These are phyloP conservation scores for Ascobolus immersus DNA, from an alignment of 495 filamentous ascomycete genomes.

Conservation along the genomic window DNA sequence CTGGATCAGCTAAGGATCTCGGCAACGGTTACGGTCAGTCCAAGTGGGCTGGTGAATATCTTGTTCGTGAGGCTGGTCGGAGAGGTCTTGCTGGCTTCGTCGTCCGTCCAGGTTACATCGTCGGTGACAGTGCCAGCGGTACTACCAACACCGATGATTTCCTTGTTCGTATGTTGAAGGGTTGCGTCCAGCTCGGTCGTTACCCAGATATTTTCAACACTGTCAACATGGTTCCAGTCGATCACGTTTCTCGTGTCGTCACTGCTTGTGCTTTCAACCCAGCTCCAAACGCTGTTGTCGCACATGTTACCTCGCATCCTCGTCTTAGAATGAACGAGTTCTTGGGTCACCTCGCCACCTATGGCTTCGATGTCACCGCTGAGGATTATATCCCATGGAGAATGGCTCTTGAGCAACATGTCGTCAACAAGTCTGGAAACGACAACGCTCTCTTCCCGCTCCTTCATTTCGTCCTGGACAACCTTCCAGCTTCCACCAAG, in stretches of 20 bases:
- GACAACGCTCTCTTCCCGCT: constrained; percentile 36
- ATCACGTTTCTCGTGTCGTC: constrained; percentile 56
- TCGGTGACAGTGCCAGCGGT: constrained; percentile 47
- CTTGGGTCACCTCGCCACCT: constrained; percentile 40
- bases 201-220: constrained; percentile 65
- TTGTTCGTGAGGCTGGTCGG: constrained; percentile 54
- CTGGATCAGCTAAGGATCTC: constrained; percentile 37
- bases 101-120: constrained; percentile 66
- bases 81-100: constrained; percentile 53
- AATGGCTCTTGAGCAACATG: constrained; percentile 20
- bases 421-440: constrained; percentile 11
- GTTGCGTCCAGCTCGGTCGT: constrained; percentile 50
- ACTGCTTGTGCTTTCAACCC: constrained; percentile 46
- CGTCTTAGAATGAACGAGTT: constrained; percentile 58
- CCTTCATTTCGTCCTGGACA: constrained; percentile 56
- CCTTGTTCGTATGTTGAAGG: constrained; percentile 68
- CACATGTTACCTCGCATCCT: constrained; percentile 62
- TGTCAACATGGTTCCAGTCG: constrained; percentile 74
- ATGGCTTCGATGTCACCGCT: constrained; percentile 51
- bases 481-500: constrained; percentile 52
- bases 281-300: constrained; percentile 26
- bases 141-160: constrained; percentile 78
- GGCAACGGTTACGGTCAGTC: constrained; percentile 76
- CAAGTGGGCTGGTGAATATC: constrained; percentile 64
- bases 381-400: constrained; percentile 30